These are phyloP conservation scores for Phanerochaete sordida DNA, from an alignment of 768 basidiomycete genomes.

Conservation along the genomic window DNA sequence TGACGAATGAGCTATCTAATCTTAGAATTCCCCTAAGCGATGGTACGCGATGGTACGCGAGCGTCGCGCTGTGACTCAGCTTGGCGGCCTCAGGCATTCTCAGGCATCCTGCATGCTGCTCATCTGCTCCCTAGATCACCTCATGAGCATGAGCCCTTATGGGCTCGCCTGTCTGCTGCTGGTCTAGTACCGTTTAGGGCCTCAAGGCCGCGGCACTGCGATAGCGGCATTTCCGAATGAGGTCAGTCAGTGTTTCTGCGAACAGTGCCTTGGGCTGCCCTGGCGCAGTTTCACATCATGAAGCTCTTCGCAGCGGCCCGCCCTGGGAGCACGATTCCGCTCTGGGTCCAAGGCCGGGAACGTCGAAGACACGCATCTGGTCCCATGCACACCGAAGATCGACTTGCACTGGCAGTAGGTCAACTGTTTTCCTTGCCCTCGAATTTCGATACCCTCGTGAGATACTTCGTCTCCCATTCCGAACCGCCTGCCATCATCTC, in stretches of 20 bases:
- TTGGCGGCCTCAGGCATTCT: not conserved
- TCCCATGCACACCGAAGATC: not conserved
- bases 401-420: not conserved
- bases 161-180: no score
- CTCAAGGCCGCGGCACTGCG: no score
- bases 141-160: not conserved
- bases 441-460: slow-evolving; percentile 7
- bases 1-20: not conserved
- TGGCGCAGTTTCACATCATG: not conserved
- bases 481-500: slow-evolving; percentile 30
- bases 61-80: not conserved
- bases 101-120: not conserved
- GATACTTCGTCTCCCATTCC: slow-evolving; percentile 37
- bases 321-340: not conserved
- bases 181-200: no score
- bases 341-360: not conserved
- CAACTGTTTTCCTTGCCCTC: slow-evolving; percentile 1
- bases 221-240: no score
- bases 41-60: no score
- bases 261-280: no score
- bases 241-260: no score
- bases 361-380: not conserved
- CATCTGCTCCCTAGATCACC: not conserved
- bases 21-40: not conserved
- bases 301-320: not conserved